A percentile compares a stretch with the other conserved stretches of the same genome.
Conservation (phyloP, 345 rosid species). For the Angophora floribunda region DNA sequence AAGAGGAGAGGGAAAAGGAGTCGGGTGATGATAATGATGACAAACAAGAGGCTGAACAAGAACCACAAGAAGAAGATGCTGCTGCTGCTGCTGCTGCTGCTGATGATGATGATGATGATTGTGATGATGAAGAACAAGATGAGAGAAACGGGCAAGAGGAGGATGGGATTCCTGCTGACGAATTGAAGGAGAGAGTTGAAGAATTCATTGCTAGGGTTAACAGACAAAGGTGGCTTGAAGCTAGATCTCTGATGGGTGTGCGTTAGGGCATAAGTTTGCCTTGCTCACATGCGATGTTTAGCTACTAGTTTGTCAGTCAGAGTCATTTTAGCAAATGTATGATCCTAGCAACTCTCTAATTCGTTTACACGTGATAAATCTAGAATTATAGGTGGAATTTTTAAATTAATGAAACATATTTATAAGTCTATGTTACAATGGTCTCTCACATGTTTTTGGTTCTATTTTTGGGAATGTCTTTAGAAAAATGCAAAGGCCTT, state of each 20-base stretch:
- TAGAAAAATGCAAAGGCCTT: neutral
- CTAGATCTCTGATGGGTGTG: neutral
- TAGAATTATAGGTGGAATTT: neutral
- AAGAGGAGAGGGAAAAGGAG: neutral
- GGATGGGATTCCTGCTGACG: conserved; percentile 21
- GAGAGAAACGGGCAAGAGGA: conserved; percentile 8
- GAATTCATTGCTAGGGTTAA: conserved; percentile 68
- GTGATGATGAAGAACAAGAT: neutral
- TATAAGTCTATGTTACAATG: neutral
- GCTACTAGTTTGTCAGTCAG: neutral
- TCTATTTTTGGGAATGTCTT: neutral
- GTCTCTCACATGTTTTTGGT: neutral
- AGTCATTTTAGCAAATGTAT: neutral
- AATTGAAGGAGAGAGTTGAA: conserved; percentile 40
- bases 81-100: neutral
- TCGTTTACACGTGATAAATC: neutral
- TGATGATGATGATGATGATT: neutral
- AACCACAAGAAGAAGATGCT: neutral
- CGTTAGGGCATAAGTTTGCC: neutral
- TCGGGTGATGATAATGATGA: neutral
- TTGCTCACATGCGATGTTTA: neutral
- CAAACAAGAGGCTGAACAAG: neutral
- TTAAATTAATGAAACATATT: neutral
- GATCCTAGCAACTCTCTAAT: neutral
- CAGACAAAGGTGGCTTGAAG: conserved; percentile 48